Percentiles rank a stretch among this genome's conserved stretches.
phyloP scores from a whole-genome alignment of 495 filamentous ascomycete genomes.

The Hypomontagnella submonticulosa region DNA sequence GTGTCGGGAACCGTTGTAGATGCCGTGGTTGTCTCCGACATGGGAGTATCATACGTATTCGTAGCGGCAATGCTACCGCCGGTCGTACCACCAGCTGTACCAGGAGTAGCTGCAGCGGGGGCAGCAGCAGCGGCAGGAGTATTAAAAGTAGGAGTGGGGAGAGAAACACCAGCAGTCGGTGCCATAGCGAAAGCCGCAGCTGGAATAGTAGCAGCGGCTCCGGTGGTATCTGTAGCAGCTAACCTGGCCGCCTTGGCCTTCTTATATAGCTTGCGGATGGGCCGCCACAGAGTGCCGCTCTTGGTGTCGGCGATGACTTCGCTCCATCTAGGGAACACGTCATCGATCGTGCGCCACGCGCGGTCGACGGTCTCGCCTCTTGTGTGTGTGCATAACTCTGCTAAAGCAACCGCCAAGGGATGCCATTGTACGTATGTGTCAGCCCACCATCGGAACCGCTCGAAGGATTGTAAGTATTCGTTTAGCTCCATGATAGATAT shows the following conservation, averaged over 20 bases:
- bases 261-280: conserved; percentile 71
- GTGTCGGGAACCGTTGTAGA: no score
- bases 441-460: conserved; percentile 48
- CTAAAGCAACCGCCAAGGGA: conserved; percentile 73
- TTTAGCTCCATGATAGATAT: conserved; percentile 49
- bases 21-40: no score
- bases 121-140: neutral
- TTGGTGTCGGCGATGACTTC: conserved; percentile 61
- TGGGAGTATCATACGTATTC: no score
- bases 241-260: conserved; percentile 63
- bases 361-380: conserved; percentile 67
- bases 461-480: conserved; percentile 38
- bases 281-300: conserved; percentile 73
- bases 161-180: neutral
- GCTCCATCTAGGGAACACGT: conserved; percentile 66
- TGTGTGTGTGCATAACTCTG: conserved; percentile 71
- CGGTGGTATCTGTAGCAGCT: conserved; percentile 18
- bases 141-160: neutral
- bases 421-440: conserved; percentile 80
- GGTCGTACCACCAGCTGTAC: neutral
- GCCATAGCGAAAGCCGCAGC: neutral
- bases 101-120: neutral
- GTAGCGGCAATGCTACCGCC: neutral
- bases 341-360: conserved; percentile 71
- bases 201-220: conserved; percentile 5